Conservation (phyloP, 352 stramenopile genomes). For the Sclerospora graminicola region DNA sequence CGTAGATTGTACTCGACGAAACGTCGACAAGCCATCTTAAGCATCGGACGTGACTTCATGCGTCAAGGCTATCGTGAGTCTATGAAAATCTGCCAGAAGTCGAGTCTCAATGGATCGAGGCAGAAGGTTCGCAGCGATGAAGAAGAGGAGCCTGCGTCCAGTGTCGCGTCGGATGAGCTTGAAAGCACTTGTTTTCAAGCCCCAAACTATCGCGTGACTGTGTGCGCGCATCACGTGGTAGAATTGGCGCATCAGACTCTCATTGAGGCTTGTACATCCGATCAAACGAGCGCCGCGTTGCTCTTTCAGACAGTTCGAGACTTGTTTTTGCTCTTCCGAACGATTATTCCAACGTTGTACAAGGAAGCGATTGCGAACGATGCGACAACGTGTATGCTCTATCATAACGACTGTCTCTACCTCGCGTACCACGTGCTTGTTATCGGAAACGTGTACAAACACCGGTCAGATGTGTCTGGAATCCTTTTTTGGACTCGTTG, state of each 20-base stretch:
- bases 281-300: slow-evolving; percentile 31
- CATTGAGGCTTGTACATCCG: slow-evolving; percentile 41
- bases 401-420: slow-evolving; percentile 82
- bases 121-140: background rate
- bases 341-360: slow-evolving; percentile 57
- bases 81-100: slow-evolving; percentile 26
- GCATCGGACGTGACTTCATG: slow-evolving; percentile 40
- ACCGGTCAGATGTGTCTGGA: too few species aligned
- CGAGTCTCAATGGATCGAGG: background rate
- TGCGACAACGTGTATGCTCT: slow-evolving; percentile 57
- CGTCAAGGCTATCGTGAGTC: slow-evolving; percentile 50
- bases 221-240: slow-evolving; percentile 46
- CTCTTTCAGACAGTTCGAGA: slow-evolving; percentile 79
- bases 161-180: slow-evolving; percentile 13
- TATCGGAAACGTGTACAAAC: slow-evolving; percentile 65
- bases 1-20: slow-evolving; percentile 62
- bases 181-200: slow-evolving; percentile 53
- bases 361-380: slow-evolving; percentile 58
- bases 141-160: background rate
- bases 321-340: slow-evolving; percentile 60
- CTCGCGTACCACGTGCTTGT: slow-evolving; percentile 73
- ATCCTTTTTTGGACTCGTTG: too few species aligned
- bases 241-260: slow-evolving; percentile 57
- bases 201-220: slow-evolving; percentile 49
- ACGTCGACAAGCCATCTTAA: slow-evolving; percentile 47